These are phyloP conservation scores for Amaranthus cruentus DNA, from an alignment of 148 eudicot genomes.

Conservation along the genomic window DNA sequence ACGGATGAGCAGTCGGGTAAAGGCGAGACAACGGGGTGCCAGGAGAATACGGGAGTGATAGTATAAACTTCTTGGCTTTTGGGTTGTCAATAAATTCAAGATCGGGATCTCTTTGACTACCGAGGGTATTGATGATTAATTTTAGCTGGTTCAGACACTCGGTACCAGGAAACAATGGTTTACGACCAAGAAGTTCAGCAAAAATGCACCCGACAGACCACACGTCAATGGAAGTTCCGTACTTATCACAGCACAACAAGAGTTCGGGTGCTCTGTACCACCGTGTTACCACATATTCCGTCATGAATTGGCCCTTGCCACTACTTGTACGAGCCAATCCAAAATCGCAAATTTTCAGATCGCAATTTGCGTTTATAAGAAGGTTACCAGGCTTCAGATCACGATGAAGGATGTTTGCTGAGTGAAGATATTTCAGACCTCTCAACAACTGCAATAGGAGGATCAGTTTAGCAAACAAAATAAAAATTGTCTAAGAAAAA, in stretches of 20 bases:
- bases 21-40: conserved; percentile 45
- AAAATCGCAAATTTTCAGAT: conserved; percentile 78
- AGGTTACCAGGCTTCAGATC: conserved; percentile 82
- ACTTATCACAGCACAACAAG: conserved; percentile 75
- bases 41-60: conserved; percentile 44
- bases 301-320: conserved; percentile 74
- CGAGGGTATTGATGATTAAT: conserved; percentile 55
- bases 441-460: conserved; percentile 51
- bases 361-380: conserved; percentile 76
- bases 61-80: conserved; percentile 48
- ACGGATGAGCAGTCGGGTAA: conserved; percentile 55
- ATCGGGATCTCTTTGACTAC: conserved; percentile 51
- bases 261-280: conserved; percentile 86
- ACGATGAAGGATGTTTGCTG: conserved; percentile 81
- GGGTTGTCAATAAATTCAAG: conserved; percentile 58
- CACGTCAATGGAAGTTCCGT: conserved; percentile 62
- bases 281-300: conserved; percentile 79
- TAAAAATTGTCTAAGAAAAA: neutral
- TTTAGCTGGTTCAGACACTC: conserved; percentile 65
- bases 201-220: conserved; percentile 79
- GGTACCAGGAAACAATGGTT: conserved; percentile 58
- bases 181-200: conserved; percentile 68
- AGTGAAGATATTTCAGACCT: conserved; percentile 78
- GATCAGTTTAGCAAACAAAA: neutral
- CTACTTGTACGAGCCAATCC: conserved; percentile 76